Base-by-base conservation (phyloP, 208 protist genomes). In the Trypanosoma theileri region DNA sequence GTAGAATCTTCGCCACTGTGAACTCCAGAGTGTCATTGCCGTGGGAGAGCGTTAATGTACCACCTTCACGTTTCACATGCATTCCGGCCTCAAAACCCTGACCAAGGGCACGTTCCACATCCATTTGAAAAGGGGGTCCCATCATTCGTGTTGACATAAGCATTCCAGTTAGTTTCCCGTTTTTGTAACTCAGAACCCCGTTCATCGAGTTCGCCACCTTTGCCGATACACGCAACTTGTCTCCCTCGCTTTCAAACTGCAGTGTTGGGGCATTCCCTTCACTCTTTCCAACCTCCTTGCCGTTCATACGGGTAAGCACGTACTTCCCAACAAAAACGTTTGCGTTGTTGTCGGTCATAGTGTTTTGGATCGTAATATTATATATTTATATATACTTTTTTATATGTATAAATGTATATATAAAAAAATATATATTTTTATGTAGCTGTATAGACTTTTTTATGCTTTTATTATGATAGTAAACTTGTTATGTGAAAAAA, bases 141-240 rank as follows among this genome's bases (percentile, higher is more conserved):
- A 84, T 77, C 77, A 77, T 81, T 6, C 4, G 24, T 11, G 82
- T 81, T 24, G 78, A 84, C 46, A 75, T 69, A 24, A 84, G 64
- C 45, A 64, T 65, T 13, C 76, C 79, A 45, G 75, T 84, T 13
- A 85, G 61, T 45, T 74, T 71, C 10, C 73, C 79, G 13, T 82
- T 63, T 53, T 75, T 41, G 22, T 72, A 58, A 3, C 35, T 41
- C 4, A 77, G 31, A n/a, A 17, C 14, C 35, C 82, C 77, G 24
- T 57, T 71, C 58, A 87, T 69, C 13, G 22, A 7, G 72, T 88
- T 84, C 24, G 69, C 73, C 10, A 82, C 77, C 65, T 66, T 72
- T n/a, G 69, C 35, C 42, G 6, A 35, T 35, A 35, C 28, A 35
- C 28, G 28, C 28, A 35, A 35, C 28, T 35, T 35, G 28, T 35